These are phyloP conservation scores for Pelargonium cotyledonis DNA, from an alignment of 441 rosid species.

Conservation along the genomic window DNA sequence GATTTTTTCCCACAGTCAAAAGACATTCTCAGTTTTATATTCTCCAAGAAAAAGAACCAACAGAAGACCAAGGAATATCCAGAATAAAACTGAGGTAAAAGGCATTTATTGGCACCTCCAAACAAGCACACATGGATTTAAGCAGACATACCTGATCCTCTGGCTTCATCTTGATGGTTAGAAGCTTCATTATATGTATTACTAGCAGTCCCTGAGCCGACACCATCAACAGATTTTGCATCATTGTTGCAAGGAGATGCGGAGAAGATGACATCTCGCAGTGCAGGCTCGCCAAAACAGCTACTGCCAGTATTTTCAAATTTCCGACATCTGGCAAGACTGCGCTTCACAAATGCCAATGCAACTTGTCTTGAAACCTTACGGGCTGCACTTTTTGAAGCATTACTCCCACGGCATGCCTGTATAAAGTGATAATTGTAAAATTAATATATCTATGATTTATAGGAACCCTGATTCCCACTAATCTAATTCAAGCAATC, in stretches of 20 bases:
- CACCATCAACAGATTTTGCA: slow-evolving; percentile 21
- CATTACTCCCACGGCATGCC: slow-evolving; percentile 45
- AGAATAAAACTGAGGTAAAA: not conserved
- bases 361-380: slow-evolving; percentile 55
- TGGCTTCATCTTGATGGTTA: slow-evolving; percentile 18
- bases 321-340: slow-evolving; percentile 49
- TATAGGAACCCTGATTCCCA: not conserved
- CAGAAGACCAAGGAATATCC: not conserved
- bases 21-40: no score
- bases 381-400: slow-evolving; percentile 33
- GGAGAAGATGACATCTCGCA: slow-evolving; percentile 39
- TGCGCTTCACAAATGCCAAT: slow-evolving; percentile 41
- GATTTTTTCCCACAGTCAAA: not conserved
- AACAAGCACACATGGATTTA: not conserved
- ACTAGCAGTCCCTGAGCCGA: slow-evolving; percentile 16
- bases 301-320: slow-evolving; percentile 50
- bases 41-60: not conserved
- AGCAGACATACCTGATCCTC: slow-evolving; percentile 28
- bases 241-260: slow-evolving; percentile 25
- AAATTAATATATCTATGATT: not conserved
- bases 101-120: not conserved
- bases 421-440: slow-evolving; percentile 22
- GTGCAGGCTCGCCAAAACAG: slow-evolving; percentile 49
- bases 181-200: slow-evolving; percentile 23
- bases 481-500: not conserved